phyloP scores from a whole-genome alignment of 2,329 filamentous ascomycete genomes.

The Pezicula radicicola region DNA sequence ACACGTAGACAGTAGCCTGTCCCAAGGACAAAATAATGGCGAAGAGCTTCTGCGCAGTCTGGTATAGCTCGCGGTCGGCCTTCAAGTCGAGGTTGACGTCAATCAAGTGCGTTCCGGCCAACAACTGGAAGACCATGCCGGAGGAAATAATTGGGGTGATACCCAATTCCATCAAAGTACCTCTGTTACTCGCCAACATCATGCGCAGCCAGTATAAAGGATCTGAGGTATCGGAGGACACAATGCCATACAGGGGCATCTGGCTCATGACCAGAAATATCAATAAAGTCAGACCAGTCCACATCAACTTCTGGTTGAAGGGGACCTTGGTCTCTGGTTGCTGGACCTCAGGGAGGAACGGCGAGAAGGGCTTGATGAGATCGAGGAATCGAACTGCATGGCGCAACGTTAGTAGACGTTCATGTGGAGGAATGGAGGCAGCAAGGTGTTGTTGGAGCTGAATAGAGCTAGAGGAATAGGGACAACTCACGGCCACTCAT shows the following conservation, averaged over 20 bases:
- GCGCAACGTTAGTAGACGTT: constrained; percentile 21
- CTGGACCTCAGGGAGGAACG: constrained; percentile 98
- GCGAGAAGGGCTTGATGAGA: constrained; percentile 98
- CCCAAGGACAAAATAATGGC: constrained; percentile 97
- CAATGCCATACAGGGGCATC: constrained; percentile 98
- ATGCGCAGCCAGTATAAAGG: constrained; percentile 99
- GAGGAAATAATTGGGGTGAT: constrained; percentile 99
- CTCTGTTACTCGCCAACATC: constrained; percentile 99
- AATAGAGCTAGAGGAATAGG: constrained; percentile 10
- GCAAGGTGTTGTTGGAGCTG: constrained; percentile 5
- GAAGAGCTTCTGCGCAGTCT: constrained; percentile 98
- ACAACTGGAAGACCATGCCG: constrained; percentile 99
- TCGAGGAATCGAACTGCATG: constrained; percentile 92
- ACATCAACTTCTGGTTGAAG: constrained; percentile 98
- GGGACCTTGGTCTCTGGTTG: constrained; percentile 97
- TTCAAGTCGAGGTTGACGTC: constrained; percentile 99
- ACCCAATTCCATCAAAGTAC: constrained; percentile 93
- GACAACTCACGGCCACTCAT: constrained; percentile 38
- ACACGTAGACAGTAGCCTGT: constrained; percentile 96
- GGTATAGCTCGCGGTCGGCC: constrained; percentile 99
- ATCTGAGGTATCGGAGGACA: constrained; percentile 97
- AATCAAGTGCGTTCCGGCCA: constrained; percentile 98
- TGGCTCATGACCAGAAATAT: constrained; percentile 99
- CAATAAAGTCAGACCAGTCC: constrained; percentile 89
- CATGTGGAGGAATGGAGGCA: constrained; percentile 1